These are phyloP conservation scores for Trapa bicornis DNA, from an alignment of 345 rosid genomes.

Conservation along the genomic window DNA sequence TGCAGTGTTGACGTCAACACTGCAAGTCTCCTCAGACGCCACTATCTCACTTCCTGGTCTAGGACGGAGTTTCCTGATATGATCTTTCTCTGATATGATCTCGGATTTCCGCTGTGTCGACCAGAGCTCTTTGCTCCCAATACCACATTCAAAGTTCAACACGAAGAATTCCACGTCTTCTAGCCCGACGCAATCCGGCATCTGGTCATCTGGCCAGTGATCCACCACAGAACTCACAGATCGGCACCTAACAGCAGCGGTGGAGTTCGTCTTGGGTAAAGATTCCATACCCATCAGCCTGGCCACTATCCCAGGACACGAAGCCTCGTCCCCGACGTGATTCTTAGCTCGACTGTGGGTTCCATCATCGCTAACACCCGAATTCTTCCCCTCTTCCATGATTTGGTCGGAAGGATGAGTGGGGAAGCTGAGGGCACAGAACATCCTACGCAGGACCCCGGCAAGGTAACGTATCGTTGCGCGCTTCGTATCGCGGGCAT, in stretches of 20 bases:
- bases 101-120: constrained; percentile 1
- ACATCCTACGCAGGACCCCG: constrained; percentile 39
- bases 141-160: constrained; percentile 40
- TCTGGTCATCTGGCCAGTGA: constrained; percentile 13
- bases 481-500: constrained; percentile 23
- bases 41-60: not conserved
- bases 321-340: constrained; percentile 5
- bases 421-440: constrained; percentile 42
- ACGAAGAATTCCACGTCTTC: constrained; percentile 56
- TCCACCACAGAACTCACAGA: constrained; percentile 33
- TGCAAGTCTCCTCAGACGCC: not conserved
- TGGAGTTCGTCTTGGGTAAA: constrained; percentile 11
- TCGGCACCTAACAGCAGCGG: constrained; percentile 29
- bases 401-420: constrained; percentile 42
- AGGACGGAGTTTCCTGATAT: not conserved
- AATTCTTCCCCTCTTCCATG: constrained; percentile 12
- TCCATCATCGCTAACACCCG: constrained; percentile 10
- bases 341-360: not conserved
- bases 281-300: constrained; percentile 75
- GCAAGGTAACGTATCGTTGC: constrained; percentile 33
- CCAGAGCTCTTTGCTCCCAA: constrained; percentile 9
- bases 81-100: not conserved
- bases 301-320: constrained; percentile 51
- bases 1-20: constrained; percentile 9
- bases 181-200: constrained; percentile 40